Evolutionary conservation across 306 rosid genomes (phyloP), one percentile per base, ranked within the genome.

Genomic region (Fagus sylvatica): DNA sequence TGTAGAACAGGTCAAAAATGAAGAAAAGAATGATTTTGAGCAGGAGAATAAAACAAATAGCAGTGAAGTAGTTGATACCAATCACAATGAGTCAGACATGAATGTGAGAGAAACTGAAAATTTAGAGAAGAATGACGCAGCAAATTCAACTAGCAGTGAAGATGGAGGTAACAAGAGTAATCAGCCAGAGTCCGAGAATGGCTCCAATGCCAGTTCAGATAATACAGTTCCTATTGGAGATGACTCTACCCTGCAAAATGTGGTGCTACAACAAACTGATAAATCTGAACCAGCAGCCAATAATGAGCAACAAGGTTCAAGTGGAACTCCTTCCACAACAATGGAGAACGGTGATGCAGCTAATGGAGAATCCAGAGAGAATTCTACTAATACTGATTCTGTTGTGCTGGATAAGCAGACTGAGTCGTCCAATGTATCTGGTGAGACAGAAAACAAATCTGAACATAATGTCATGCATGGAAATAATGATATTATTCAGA

Each of bases 11-110:
- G 43, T 67, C 61, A 88, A 80, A 76, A 83, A 90, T 64, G 87
- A 79, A 76, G 93, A 87, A 60, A 88, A 79, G 28, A 81, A 68
- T 48, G 91, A 87, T 76, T 56, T 60, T 53, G 86, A 82, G 74
- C 78, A 17, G 49, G 86, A 86, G 81, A 80, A 78, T 39, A 79
- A 78, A 70, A 75, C 89, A 70, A 80, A 75, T 73, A 83, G 77
- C 55, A 67, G 82, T 55, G 61, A 69, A 66, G 85, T 28, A 51
- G 43, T 48, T 76, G 75, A 76, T 67, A 43, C 17, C 55, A 69
- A 85, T 64, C 80, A 71, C 62, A 83, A 84, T 41, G 87, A 83
- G 43, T 51, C 70, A 0, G 71, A 60, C 53, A 56, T 78, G 80
- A 82, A 73, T 72, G 75, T 30, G 68, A 72, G 59, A 30, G 55